Percentiles rank a stretch among this genome's conserved stretches.
phyloP scores from a whole-genome alignment of 495 filamentous ascomycete species.

The Penicillium mononematosum region DNA sequence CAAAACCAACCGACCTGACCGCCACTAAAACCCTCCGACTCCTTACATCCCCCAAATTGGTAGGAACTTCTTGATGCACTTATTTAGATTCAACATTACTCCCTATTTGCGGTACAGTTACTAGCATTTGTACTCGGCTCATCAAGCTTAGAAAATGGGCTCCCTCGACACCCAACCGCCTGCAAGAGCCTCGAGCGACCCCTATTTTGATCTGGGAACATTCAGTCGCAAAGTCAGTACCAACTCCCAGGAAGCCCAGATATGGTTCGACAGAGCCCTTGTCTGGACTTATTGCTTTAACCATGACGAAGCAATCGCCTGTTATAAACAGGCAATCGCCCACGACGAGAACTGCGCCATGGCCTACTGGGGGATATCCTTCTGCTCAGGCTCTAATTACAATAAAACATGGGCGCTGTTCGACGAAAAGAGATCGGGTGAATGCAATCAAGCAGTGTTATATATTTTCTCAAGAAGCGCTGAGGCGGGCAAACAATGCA shows the following conservation, averaged over 20 bases:
- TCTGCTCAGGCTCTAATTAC: constrained; percentile 63
- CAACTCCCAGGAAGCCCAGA: constrained; percentile 40
- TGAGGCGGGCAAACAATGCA: constrained; percentile 19
- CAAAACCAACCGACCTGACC: constrained; percentile 6
- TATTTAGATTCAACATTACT: not conserved
- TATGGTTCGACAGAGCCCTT: constrained; percentile 60
- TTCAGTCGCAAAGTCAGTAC: constrained; percentile 48
- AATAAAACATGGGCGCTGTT: constrained; percentile 66
- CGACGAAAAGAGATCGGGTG: constrained; percentile 48
- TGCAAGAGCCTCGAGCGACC: constrained; percentile 17
- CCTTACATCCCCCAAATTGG: constrained; percentile 6
- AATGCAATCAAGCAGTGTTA: constrained; percentile 38
- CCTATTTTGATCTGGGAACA: constrained; percentile 56
- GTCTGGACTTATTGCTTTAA: constrained; percentile 64
- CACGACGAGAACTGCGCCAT: constrained; percentile 52
- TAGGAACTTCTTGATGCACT: constrained; percentile 7
- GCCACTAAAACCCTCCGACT: constrained; percentile 18
- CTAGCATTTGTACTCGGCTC: not conserved
- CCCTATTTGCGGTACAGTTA: not conserved
- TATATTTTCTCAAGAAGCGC: constrained; percentile 36
- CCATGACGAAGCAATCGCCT: constrained; percentile 56
- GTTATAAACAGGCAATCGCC: constrained; percentile 55
- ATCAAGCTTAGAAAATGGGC: constrained; percentile 5
- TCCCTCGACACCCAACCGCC: not conserved
- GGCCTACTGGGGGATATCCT: constrained; percentile 64